Evolutionary conservation across 768 basidiomycete genomes (phyloP).

Genomic region (Lepiota brunneoincarnata): DNA sequence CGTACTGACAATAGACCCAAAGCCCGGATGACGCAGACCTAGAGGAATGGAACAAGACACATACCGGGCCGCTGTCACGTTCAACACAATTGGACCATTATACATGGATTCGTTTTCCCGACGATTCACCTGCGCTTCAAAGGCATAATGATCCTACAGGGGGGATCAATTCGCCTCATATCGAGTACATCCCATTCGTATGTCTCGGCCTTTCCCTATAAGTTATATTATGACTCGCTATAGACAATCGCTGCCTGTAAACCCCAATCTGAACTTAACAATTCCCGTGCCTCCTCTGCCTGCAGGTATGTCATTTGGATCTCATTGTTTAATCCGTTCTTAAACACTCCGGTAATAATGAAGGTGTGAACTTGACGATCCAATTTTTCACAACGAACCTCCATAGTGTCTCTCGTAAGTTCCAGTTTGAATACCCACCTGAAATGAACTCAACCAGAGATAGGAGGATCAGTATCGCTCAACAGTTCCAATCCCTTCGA

Average conservation of each 20-base stretch:
- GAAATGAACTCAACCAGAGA: no score
- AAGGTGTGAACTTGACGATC: no score
- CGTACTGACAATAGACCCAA: not conserved
- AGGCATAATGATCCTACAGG: constrained; percentile 10
- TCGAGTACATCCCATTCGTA: not conserved
- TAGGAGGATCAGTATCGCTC: constrained; percentile 22
- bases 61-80: constrained; percentile 21
- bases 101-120: constrained; percentile 18
- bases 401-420: not conserved
- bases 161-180: constrained; percentile 4
- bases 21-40: constrained; percentile 3
- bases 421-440: no score
- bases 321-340: no score
- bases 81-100: constrained; percentile 14
- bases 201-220: not conserved
- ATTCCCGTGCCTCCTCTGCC: no score
- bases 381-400: not conserved
- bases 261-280: no score
- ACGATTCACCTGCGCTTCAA: not conserved
- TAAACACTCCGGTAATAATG: no score
- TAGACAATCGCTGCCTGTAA: no score
- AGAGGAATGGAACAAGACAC: constrained; percentile 16
- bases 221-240: not conserved
- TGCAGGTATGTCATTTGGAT: no score
- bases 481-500: constrained; percentile 39